Conservation (phyloP, 2,329 filamentous ascomycete genomes). For the Epicoccum sorghinum region DNA sequence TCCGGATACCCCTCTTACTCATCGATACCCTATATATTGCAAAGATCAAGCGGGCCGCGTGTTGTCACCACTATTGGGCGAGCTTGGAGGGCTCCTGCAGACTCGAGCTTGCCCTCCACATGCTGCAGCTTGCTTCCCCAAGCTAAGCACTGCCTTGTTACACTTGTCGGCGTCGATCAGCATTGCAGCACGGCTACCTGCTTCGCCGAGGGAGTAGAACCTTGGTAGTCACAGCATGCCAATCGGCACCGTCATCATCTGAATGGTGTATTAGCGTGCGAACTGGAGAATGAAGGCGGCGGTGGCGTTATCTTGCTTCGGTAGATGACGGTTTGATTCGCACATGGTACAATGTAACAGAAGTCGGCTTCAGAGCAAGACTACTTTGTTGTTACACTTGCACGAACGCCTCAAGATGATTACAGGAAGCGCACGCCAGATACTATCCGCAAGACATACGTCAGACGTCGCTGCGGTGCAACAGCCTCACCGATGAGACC, state of each 20-base stretch:
- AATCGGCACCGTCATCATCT: background rate
- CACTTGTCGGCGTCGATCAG: constrained; percentile 2
- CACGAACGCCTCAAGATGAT: background rate
- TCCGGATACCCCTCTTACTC: too few relatives aligned
- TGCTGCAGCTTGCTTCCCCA: background rate
- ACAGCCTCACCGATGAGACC: too few relatives aligned
- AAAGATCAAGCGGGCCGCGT: too few relatives aligned
- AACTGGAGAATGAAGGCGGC: background rate
- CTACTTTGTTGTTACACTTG: background rate
- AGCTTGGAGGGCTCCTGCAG: background rate
- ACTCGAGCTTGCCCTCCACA: background rate
- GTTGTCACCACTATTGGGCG: background rate
- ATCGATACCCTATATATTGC: too few relatives aligned
- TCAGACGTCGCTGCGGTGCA: too few relatives aligned
- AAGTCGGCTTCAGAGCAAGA: background rate
- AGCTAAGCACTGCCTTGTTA: background rate
- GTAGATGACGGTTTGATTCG: background rate
- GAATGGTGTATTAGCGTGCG: background rate
- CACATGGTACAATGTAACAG: background rate
- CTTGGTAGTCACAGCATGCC: background rate
- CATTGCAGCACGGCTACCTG: constrained; percentile 19
- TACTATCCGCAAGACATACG: too few relatives aligned
- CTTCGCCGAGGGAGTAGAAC: background rate
- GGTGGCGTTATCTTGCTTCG: background rate
- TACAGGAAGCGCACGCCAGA: too few relatives aligned